Conservation (phyloP, 177 flowering plant species). For the Vitis hybrid region DNA sequence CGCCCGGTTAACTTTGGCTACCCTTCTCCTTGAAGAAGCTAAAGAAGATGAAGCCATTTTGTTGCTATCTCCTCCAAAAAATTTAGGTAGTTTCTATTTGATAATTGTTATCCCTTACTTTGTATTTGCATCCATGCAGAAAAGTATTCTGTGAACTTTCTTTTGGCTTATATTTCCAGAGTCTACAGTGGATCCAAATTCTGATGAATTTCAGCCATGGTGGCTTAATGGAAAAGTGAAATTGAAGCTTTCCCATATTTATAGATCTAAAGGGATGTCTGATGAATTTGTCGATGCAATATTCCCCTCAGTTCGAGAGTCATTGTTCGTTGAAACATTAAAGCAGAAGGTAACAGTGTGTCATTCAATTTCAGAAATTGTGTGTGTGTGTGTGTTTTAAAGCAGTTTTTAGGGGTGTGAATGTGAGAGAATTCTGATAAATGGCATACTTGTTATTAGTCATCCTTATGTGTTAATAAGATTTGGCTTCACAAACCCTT, state of each 20-base stretch:
- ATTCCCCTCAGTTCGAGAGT: constrained; percentile 60
- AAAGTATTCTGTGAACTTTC: not conserved
- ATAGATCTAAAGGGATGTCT: constrained; percentile 60
- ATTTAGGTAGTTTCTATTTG: constrained; percentile 24
- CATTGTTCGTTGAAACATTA: constrained; percentile 53
- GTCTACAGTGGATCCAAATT: constrained; percentile 18
- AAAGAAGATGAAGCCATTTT: constrained; percentile 75
- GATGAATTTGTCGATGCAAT: constrained; percentile 68
- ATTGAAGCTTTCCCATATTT: constrained; percentile 60
- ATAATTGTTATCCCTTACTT: not conserved
- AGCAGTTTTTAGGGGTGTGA: too few species aligned
- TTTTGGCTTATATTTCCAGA: constrained; percentile 22
- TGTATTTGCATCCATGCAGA: not conserved
- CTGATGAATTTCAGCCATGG: constrained; percentile 54
- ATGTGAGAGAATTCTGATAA: too few species aligned
- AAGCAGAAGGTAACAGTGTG: constrained; percentile 53
- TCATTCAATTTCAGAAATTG: not conserved
- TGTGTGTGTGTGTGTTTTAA: not conserved
- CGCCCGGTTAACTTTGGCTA: constrained; percentile 67
- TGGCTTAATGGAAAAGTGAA: constrained; percentile 70
- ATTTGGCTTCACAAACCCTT: not conserved
- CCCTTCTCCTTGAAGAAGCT: constrained; percentile 69
- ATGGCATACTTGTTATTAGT: too few species aligned
- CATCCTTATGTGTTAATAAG: not conserved
- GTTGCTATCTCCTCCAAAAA: constrained; percentile 69